phyloP scores from a whole-genome alignment of 495 filamentous ascomycete genomes.

The Parmelia sp. region DNA sequence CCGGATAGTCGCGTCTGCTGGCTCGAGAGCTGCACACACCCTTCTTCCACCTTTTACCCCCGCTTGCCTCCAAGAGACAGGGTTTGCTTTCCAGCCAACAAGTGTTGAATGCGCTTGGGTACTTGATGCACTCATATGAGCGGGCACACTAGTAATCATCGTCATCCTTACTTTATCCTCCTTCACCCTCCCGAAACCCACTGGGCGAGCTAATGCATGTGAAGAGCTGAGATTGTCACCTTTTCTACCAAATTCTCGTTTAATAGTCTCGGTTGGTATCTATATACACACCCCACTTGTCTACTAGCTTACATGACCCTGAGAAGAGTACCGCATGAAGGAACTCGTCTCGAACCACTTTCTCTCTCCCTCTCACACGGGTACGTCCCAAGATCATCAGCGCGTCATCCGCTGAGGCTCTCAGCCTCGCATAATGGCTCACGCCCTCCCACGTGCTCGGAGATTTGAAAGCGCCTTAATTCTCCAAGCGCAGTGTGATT shows the following conservation, averaged over 20 bases:
- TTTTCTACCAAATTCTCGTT: too few relatives aligned
- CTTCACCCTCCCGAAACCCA: neutral
- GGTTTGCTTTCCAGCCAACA: neutral
- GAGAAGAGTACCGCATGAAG: neutral
- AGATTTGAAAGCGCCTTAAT: slow-evolving; percentile 14
- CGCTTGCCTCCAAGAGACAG: neutral
- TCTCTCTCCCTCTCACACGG: neutral
- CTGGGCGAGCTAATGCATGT: neutral
- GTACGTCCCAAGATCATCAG: neutral
- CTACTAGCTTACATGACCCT: neutral
- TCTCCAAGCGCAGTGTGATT: slow-evolving; percentile 14
- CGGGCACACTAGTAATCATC: neutral
- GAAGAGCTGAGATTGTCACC: neutral
- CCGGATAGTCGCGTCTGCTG: slow-evolving; percentile 16
- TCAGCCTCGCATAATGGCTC: neutral
- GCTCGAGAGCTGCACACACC: neutral
- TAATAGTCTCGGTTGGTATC: neutral
- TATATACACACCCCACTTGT: neutral
- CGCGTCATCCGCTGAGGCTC: neutral
- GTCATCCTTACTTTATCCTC: neutral
- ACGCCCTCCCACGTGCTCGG: slow-evolving; percentile 17
- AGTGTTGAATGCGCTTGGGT: neutral
- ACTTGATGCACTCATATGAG: neutral
- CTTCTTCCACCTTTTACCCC: slow-evolving; percentile 2
- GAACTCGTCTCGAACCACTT: neutral